Base-by-base conservation (phyloP, 306 rosid species). In the Vachellia collinsii region DNA sequence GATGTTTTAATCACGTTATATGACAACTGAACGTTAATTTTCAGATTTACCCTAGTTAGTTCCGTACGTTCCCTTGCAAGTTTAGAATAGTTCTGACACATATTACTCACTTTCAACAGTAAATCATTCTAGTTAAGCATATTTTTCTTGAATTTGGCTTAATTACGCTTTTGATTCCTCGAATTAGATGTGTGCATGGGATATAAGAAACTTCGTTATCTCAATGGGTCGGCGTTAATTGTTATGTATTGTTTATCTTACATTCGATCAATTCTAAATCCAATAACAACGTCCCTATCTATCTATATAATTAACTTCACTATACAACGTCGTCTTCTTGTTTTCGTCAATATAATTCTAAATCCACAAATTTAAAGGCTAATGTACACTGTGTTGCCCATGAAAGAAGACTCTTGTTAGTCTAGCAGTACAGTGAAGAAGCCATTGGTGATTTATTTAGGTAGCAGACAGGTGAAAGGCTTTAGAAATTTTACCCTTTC, bases 391-490 rank as follows among this genome's bases (percentile, higher is more conserved):
- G 41, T 20, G 61, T 14, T 53, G n/a, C 36, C 38, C 41, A 64
- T n/a, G 47, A 64, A 42, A 76, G 47, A 59, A 59, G 77, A 54
- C n/a, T 59, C 44, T 23, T 51, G 77, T 8, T 20, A 13, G 25
- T 41, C 11, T 63, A 29, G 79, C 25, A 59, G 79, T 7, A 25
- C 25, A 59, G 79, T 13, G 42, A 23, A 61, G 36, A 61, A 11
- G 66, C 38, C 8, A 61, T 29, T 23, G 29, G 19, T 75, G 58
- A 75, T 61, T 66, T 25, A 75, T 42, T 29, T 50, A 72, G 64
- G 59, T 36, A 39, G 47, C 77, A 72, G 63, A 72, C 9, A 36
- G 47, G 58, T 75, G 79, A 61, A 61, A 43, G n/a, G 19, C 67
- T 37, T 66, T 34, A 36, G 43, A 64, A 64, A 64, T 64, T 14